phyloP scores from a whole-genome alignment of 73 alveolate genomes.

The Tetrahymena malaccensis region DNA sequence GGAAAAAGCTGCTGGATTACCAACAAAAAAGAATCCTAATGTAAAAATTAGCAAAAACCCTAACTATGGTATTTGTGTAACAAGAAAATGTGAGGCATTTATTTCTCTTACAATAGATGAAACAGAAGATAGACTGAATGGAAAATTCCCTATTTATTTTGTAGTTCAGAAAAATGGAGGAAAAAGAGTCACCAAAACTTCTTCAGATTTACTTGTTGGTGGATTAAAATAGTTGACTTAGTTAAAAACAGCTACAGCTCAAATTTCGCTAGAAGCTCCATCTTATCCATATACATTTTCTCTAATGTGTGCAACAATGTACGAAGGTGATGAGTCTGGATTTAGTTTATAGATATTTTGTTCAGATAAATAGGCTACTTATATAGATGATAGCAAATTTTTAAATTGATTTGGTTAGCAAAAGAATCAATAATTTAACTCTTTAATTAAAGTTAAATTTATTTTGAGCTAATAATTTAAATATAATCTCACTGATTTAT shows the following conservation, averaged over 20 bases:
- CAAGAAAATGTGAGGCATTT: slow-evolving; percentile 50
- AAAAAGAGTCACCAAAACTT: background rate
- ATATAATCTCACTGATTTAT: background rate
- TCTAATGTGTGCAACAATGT: slow-evolving; percentile 7
- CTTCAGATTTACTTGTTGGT: background rate
- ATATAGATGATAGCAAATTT: background rate
- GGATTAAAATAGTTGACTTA: slow-evolving; percentile 1
- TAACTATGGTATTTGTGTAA: slow-evolving; percentile 40
- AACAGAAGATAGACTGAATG: slow-evolving; percentile 49
- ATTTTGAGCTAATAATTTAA: no score
- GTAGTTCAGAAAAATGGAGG: slow-evolving; percentile 32
- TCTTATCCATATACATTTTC: slow-evolving; percentile 4
- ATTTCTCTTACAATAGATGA: slow-evolving; percentile 44
- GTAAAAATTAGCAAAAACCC: slow-evolving; percentile 51
- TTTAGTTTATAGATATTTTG: background rate
- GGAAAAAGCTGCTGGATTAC: slow-evolving; percentile 65
- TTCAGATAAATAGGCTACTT: background rate
- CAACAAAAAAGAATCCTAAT: slow-evolving; percentile 45
- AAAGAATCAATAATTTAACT: background rate
- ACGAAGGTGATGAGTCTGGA: slow-evolving; percentile 13
- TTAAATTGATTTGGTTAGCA: background rate
- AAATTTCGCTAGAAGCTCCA: background rate
- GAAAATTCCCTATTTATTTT: slow-evolving; percentile 52
- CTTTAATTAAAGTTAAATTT: background rate
- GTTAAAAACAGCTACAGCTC: background rate